phyloP scores from a whole-genome alignment of 352 stramenopile species.

The Pythium periplocum region DNA sequence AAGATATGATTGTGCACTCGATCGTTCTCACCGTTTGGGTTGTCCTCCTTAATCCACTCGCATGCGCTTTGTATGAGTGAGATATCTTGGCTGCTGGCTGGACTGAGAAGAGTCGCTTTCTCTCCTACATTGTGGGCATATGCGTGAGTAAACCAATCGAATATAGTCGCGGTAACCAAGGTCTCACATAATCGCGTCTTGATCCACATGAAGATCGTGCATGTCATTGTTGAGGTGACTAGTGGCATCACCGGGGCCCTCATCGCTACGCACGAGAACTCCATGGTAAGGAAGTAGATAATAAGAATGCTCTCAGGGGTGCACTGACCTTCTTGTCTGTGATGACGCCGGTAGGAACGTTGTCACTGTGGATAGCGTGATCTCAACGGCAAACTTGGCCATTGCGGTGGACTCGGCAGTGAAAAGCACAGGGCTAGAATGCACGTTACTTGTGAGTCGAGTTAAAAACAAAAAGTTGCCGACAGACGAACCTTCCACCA shows the following conservation, averaged over 20 bases:
- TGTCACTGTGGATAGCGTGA: constrained; percentile 81
- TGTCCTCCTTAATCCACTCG: constrained; percentile 14
- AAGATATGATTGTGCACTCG: no score
- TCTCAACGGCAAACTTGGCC: constrained; percentile 66
- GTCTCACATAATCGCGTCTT: not conserved
- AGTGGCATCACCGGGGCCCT: not conserved
- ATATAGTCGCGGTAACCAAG: no score
- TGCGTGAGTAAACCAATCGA: not conserved
- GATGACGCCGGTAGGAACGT: constrained; percentile 67
- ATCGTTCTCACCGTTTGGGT: no score
- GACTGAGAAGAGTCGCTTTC: constrained; percentile 45
- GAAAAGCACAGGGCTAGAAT: constrained; percentile 59
- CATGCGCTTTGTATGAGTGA: constrained; percentile 54
- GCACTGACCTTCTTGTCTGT: constrained; percentile 35
- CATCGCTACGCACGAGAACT: no score
- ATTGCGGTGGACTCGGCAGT: constrained; percentile 62
- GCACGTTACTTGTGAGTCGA: not conserved
- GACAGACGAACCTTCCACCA: constrained; percentile 41
- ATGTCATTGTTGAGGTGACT: not conserved
- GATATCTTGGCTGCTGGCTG: constrained; percentile 39
- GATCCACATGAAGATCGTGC: not conserved
- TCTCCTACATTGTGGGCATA: constrained; percentile 1
- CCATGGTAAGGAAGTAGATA: not conserved
- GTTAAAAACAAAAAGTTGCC: not conserved
- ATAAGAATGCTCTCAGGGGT: not conserved